Evolutionary conservation across 73 alveolate genomes (phyloP).

Genomic region (Effrenium voratum): DNA sequence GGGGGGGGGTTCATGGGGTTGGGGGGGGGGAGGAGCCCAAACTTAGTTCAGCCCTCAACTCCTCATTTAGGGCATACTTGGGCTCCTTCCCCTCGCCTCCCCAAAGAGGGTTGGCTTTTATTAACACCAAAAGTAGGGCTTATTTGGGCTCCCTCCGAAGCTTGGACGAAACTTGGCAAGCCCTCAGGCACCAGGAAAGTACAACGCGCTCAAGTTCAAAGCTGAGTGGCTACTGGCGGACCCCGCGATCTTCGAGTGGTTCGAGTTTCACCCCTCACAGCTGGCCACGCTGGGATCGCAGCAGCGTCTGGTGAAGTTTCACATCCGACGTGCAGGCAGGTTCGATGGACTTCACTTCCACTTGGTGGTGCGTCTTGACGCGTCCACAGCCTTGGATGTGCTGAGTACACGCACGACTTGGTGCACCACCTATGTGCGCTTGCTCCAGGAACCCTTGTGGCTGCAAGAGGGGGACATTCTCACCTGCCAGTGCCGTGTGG

Average conservation of each 20-base stretch:
- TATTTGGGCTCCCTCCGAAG: no score
- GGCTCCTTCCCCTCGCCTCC: no score
- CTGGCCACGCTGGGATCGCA: background rate
- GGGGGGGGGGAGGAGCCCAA: no score
- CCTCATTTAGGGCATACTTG: no score
- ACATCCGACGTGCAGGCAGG: background rate
- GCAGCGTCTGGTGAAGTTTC: background rate
- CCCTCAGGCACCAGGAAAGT: no score
- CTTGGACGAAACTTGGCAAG: no score
- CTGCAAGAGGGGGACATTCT: background rate
- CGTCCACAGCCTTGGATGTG: background rate
- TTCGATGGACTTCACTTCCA: slow-evolving; percentile 18
- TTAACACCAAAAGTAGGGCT: no score
- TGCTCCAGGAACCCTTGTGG: background rate
- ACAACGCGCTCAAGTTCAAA: background rate
- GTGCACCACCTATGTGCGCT: background rate
- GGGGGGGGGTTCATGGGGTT: no score
- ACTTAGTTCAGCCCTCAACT: no score
- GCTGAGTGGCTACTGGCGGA: background rate
- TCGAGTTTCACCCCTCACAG: background rate
- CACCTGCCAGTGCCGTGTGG: background rate
- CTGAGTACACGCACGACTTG: background rate
- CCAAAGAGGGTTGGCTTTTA: no score
- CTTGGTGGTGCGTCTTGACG: background rate
- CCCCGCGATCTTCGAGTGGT: slow-evolving; percentile 8